Conservation (phyloP, 2,329 filamentous ascomycete genomes). For the Lasiodiplodia gonubiensis region DNA sequence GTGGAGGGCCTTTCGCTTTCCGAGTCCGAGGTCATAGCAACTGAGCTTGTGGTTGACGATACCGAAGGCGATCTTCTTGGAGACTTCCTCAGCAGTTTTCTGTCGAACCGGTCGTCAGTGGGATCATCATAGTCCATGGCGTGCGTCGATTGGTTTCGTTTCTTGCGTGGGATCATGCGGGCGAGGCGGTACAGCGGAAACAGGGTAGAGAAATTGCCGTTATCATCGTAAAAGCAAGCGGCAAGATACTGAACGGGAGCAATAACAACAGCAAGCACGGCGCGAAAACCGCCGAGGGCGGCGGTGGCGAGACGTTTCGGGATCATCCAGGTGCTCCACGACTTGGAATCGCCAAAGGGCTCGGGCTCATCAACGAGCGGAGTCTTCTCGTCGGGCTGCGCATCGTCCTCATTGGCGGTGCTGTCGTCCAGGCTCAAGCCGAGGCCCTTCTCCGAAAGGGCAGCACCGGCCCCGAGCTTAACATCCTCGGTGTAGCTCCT, state of each 20-base stretch:
- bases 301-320: conserved; percentile 73
- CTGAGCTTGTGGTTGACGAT: conserved; percentile 59
- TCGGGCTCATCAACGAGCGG: conserved; percentile 61
- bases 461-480: neutral
- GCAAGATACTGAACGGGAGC: conserved; percentile 83
- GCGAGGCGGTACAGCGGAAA: conserved; percentile 70
- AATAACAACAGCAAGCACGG: conserved; percentile 77
- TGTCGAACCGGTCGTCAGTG: conserved; percentile 1
- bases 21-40: conserved; percentile 68
- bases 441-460: conserved; percentile 2
- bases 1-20: conserved; percentile 55
- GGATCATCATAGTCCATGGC: conserved; percentile 34
- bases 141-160: conserved; percentile 31
- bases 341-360: conserved; percentile 42
- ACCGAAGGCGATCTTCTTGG: conserved; percentile 49
- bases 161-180: conserved; percentile 53
- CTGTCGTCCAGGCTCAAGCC: conserved; percentile 2
- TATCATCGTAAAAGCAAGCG: conserved; percentile 80
- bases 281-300: conserved; percentile 76
- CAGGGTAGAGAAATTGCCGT: conserved; percentile 79
- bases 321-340: conserved; percentile 56
- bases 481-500: conserved; percentile 26
- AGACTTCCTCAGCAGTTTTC: conserved; percentile 34
- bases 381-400: conserved; percentile 66
- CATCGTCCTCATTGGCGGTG: conserved; percentile 40